Conservation (phyloP, 2,329 filamentous ascomycete genomes). For the Scopulariopsis brevicaulis region DNA sequence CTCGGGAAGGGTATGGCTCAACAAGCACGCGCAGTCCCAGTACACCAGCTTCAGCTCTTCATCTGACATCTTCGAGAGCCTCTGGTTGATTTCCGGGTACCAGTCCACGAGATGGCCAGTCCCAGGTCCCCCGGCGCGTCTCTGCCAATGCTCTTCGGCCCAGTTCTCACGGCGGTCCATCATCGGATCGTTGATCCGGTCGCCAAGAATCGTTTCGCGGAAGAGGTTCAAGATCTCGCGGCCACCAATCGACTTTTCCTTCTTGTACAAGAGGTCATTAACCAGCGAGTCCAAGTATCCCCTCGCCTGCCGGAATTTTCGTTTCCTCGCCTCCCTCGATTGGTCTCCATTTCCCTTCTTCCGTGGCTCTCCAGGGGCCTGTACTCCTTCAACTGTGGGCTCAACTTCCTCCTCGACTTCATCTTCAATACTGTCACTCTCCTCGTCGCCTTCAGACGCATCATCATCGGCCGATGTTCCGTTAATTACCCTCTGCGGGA, state of each 20-base stretch:
- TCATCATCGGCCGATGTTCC: neutral
- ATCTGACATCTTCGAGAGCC: neutral
- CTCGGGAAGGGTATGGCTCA: neutral
- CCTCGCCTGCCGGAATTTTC: neutral
- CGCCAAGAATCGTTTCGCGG: neutral
- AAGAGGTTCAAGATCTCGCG: neutral
- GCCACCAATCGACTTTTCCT: neutral
- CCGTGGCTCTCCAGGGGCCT: neutral
- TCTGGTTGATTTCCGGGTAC: neutral
- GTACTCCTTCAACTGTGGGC: neutral
- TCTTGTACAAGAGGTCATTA: neutral
- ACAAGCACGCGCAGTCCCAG: neutral
- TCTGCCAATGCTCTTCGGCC: neutral
- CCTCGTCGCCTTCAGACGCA: neutral
- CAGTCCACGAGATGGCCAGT: neutral
- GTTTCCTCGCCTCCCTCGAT: neutral
- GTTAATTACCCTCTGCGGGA: neutral
- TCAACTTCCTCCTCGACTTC: neutral
- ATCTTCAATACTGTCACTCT: neutral
- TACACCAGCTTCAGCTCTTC: neutral
- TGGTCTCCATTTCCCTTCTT: neutral
- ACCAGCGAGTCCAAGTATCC: neutral
- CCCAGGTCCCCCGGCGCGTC: neutral
- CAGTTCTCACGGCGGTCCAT: neutral
- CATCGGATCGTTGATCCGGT: neutral